Evolutionary conservation across 1,284 basidiomycete genomes (phyloP), one percentile per base, ranked within the genome.

Genomic region (Amylostereum areolatum): DNA sequence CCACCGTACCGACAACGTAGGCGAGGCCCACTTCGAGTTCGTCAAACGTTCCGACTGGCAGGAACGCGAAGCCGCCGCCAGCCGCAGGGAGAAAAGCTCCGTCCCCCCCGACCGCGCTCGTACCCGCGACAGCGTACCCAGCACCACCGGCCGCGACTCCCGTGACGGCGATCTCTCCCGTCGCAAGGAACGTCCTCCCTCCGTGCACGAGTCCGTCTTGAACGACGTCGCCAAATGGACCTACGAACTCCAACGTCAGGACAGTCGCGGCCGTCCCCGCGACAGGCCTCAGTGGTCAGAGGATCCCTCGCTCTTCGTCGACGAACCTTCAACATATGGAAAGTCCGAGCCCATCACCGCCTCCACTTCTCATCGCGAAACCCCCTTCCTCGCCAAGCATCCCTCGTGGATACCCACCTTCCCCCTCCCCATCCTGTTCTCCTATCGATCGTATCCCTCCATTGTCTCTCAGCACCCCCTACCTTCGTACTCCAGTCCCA

Each of bases 21-120:
- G 78, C 46, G 75, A 84, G 55, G 75, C 84, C 11, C 76, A 82
- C 59, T 88, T 83, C 61, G 78, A 89, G 69, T 89, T 89, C 59
- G 84, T 89, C 44, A 88, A 87, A 59, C 78, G 87, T 46, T 82
- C 86, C 11, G 86, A 87, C 57, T 89, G 86, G 86, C 83, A 84
- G 2, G 85, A 86, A 62, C 79, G 83, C 39, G 85, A 86, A 65
- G 70, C 77, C 3, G 82, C 80, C 51, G 82, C 80, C 28, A 68
- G 80, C 44, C 72, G 84, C 50, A 71, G 85, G 54, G 81, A 87
- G 62, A 79, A 74, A 63, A 85, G 83, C 61, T 70, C 74, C 37
- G 77, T 78, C 25, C 71, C 72, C 4, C 63, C 84, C 52, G 80
- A 83, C 49, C 72, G 77, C 42, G 72, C 74, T 24, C 70, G 68